A percentile compares a stretch with the other conserved stretches of the same genome.
phyloP scores from a whole-genome alignment of 768 basidiomycete genomes.

The Mycena chlorophos region DNA sequence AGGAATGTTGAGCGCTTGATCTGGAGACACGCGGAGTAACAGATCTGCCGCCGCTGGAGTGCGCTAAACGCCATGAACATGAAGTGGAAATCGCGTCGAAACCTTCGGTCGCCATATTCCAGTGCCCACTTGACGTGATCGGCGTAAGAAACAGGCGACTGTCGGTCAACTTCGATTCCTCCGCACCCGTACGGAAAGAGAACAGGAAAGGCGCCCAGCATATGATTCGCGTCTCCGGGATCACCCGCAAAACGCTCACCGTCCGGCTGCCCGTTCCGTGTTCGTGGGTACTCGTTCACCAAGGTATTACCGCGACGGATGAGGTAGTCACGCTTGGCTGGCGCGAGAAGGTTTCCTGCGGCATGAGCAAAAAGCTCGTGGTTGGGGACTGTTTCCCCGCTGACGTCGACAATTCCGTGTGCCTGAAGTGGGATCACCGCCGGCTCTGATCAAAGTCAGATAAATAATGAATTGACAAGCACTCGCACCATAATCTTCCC shows the following conservation, averaged over 20 bases:
- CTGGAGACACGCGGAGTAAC: background rate
- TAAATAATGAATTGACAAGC: background rate
- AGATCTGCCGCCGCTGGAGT: background rate
- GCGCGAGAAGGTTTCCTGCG: background rate
- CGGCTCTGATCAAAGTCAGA: background rate
- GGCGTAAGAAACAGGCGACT: background rate
- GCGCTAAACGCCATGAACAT: background rate
- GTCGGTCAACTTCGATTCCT: background rate
- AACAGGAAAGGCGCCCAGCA: slow-evolving; percentile 30
- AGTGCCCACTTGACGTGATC: background rate
- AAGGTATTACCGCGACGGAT: slow-evolving; percentile 23
- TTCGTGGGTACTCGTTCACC: slow-evolving; percentile 32
- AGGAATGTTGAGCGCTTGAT: background rate
- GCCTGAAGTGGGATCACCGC: slow-evolving; percentile 2
- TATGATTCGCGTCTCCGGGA: slow-evolving; percentile 28
- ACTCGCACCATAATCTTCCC: background rate
- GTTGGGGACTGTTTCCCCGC: background rate
- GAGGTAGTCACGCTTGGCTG: background rate
- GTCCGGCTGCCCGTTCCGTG: slow-evolving; percentile 4
- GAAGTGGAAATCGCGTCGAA: background rate
- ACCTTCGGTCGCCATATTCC: background rate
- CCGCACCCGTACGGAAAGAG: slow-evolving; percentile 33
- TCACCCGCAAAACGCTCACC: slow-evolving; percentile 24
- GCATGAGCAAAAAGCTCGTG: slow-evolving; percentile 2
- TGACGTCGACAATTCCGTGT: background rate